phyloP scores from a whole-genome alignment of 371 early-diverging fungal species.

The Circinella umbellata region DNA sequence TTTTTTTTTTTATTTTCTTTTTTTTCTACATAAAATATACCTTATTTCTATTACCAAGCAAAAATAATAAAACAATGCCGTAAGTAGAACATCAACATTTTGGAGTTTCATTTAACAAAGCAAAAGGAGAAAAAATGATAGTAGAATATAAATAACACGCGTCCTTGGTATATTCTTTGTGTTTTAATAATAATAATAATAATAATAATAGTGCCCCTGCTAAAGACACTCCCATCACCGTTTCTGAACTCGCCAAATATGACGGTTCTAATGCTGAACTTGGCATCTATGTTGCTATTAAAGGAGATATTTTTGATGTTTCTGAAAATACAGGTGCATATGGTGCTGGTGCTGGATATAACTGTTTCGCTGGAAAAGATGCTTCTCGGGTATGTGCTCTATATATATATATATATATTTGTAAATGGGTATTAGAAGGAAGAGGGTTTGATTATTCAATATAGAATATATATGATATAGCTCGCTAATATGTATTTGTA shows the following conservation, averaged over 20 bases:
- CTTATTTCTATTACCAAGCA: neutral
- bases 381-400: constrained; percentile 63
- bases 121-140: too few relatives aligned
- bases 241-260: constrained; percentile 69
- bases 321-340: constrained; percentile 69
- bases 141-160: neutral
- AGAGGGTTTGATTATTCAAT: too few relatives aligned
- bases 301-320: constrained; percentile 86
- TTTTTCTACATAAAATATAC: neutral
- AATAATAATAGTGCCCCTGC: constrained; percentile 45
- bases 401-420: neutral
- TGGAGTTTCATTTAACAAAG: neutral
- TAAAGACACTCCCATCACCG: constrained; percentile 56
- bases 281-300: constrained; percentile 85
- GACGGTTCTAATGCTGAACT: constrained; percentile 70
- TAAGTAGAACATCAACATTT: neutral
- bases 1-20: neutral
- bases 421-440: too few relatives aligned
- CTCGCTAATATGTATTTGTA: neutral
- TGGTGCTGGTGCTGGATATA: constrained; percentile 71
- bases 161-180: too few relatives aligned
- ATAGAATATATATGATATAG: too few relatives aligned
- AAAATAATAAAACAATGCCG: neutral
- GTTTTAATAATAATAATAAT: neutral
- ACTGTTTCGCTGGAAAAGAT: constrained; percentile 82